Base-by-base conservation (phyloP, 768 basidiomycete species). In the Collybiopsis luxurians region DNA sequence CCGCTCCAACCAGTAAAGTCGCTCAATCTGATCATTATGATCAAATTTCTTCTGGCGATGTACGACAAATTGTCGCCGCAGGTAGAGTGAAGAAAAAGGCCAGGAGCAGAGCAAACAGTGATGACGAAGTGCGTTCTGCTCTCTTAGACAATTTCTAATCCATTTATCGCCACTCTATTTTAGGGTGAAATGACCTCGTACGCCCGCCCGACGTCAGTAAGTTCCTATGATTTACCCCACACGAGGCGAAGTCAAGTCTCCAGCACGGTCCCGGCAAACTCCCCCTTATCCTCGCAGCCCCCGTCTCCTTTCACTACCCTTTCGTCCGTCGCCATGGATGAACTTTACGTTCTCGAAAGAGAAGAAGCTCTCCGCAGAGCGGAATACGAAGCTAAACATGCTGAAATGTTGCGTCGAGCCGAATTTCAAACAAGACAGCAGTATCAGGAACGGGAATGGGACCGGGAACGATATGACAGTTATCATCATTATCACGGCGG, bases 291-390 rank as follows among this genome's bases (percentile, higher is more conserved):
- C 15, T 38, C 50, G 31, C 31, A 36, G 34, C 52, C 55, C 60
- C 57, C 38, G 48, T 43, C 73, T 73, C 83, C 31, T 2, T 84
- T 90, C 63, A 81, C 82, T n/a, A 79, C 87, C 1, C 70, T 91
- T 19, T 87, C 88, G 44, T 87, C 75, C 28, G 75, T 89, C 19
- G 94, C 95, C 2, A 88, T 95, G 73, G 92, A 92, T 57, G 92
- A 97, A 67, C 80, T 98, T 7, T 88, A 90, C 64, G 86, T 87
- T 62, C 85, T 98, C 28, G 95, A 98, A 68, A 86, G 86, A 38
- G 81, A 87, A 58, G 95, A 97, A 69, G 88, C 80, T 12, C 65
- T 81, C 34, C 75, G 78, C 28, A 79, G 92, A 30, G 92, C 92
- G 12, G 90, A 94, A 69, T 85, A 81, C 66, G 84, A 90, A 64